Base-by-base conservation (phyloP, 768 basidiomycete genomes). In the Phlegmacium glaucopus region DNA sequence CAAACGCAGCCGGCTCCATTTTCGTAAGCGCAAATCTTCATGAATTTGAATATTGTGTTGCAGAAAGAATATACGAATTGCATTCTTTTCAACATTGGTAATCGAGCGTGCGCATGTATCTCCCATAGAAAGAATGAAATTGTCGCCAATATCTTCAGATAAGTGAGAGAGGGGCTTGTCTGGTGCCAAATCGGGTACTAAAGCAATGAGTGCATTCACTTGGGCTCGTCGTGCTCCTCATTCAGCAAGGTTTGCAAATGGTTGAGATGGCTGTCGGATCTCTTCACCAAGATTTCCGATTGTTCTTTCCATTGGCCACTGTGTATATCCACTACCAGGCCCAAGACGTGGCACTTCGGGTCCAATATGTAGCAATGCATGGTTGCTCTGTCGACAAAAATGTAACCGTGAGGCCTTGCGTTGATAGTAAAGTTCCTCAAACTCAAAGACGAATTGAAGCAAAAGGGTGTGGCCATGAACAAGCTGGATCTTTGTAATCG, bases 401-500 rank as follows among this genome's bases (percentile, higher is more conserved):
- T 74, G 72, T 3, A 75, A 32, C 0, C 52, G 44, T 10, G 48
- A 50, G 13, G 18, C 8, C 45, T 59, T 13, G 36, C 56, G 22
- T 26, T 65, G 63, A 40, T 59, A 64, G 50, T 74, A 74, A 0
- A 73, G 41, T 0, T 47, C 22, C 55, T 75, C 71, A 49, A 62
- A 75, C 16, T 70, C 68, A 1, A 36, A 39, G 1, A 50, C 45
- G 48, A 66, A 74, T 9, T 57, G 37, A 1, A 57, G 12, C 1
- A 73, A 45, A 0, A 50, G 38, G 0, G 16, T 8, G 13, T 71
- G 61, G 0, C 61, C 67, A 1, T 50, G 15, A 6, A 15, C 11
- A 4, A 70, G 43, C 16, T 64, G 41, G 0, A 27, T 9, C 2
- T 9, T 25, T 26, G 57, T 58, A 22, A 66, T 63, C 5, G 28